Conservation (phyloP, 2,329 filamentous ascomycete species). For the Aspergillus sp. region DNA sequence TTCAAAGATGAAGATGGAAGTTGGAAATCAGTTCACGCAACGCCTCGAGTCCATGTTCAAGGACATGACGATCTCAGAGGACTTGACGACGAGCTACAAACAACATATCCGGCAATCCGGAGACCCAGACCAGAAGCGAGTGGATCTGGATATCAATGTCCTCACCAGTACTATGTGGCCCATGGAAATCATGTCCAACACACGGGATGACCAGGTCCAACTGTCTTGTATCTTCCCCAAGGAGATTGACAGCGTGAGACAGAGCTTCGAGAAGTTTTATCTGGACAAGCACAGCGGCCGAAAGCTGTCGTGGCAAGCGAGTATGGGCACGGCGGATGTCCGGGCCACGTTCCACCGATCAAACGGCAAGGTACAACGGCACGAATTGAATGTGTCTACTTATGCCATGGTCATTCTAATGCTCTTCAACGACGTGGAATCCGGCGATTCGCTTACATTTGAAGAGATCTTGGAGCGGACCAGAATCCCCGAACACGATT, state of each 20-base stretch:
- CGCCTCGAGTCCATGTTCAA: constrained; percentile 98
- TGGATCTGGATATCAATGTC: constrained; percentile 81
- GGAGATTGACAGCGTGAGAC: constrained; percentile 71
- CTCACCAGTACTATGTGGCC: constrained; percentile 96
- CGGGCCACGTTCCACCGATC: constrained; percentile 73
- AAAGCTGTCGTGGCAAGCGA: constrained; percentile 77
- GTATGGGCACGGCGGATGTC: constrained; percentile 82
- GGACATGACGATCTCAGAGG: constrained; percentile 85
- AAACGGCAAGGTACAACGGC: constrained; percentile 70
- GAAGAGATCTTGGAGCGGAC: constrained; percentile 83
- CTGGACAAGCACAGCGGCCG: constrained; percentile 82
- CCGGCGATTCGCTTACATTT: constrained; percentile 53
- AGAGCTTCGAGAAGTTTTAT: constrained; percentile 88
- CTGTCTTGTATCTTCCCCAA: constrained; percentile 67
- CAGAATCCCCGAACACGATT: constrained; percentile 71
- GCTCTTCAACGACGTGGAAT: constrained; percentile 77
- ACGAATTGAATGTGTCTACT: constrained; percentile 89
- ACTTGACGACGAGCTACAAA: constrained; percentile 76
- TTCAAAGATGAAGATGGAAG: constrained; percentile 91
- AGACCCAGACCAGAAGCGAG: constrained; percentile 59
- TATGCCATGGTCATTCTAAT: constrained; percentile 88
- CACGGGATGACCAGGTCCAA: constrained; percentile 50
- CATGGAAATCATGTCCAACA: constrained; percentile 73
- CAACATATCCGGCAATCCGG: constrained; percentile 62
- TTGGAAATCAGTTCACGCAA: constrained; percentile 88